A percentile compares a stretch with the other conserved stretches of the same genome.
Conservation (phyloP, 1,284 basidiomycete genomes). For the Nidula niveotomentosa region DNA sequence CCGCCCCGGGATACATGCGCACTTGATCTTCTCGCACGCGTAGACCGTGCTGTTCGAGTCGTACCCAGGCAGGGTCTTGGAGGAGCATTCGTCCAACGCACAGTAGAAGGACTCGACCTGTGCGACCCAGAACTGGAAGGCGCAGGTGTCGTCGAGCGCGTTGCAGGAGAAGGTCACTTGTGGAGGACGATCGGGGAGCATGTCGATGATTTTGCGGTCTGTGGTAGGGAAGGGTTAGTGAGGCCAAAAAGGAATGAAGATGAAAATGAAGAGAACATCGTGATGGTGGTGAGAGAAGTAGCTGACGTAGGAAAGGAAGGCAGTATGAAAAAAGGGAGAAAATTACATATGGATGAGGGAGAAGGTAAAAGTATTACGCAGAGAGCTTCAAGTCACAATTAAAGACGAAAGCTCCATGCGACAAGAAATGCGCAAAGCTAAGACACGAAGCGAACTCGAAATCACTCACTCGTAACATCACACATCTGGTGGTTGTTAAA, state of each 20-base stretch:
- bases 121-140: slow-evolving; percentile 98
- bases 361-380: not conserved
- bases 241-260: not conserved
- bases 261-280: slow-evolving; percentile 3
- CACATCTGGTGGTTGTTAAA: slow-evolving; percentile 97
- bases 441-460: no score
- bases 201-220: slow-evolving; percentile 38
- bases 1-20: slow-evolving; percentile 87
- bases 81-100: slow-evolving; percentile 68
- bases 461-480: slow-evolving; percentile 87
- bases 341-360: not conserved
- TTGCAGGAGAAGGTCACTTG: slow-evolving; percentile 96
- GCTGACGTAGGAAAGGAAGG: not conserved
- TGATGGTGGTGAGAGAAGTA: not conserved
- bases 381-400: no score
- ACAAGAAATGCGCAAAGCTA: no score
- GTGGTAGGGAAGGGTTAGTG: not conserved
- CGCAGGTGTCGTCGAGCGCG: slow-evolving; percentile 59
- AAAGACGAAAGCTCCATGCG: no score
- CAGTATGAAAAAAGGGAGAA: not conserved
- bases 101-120: slow-evolving; percentile 96
- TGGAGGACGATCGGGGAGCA: slow-evolving; percentile 74
- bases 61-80: slow-evolving; percentile 50
- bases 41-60: slow-evolving; percentile 77
- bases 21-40: slow-evolving; percentile 81